Evolutionary conservation across 257 asterid genomes (phyloP), one percentile per base, ranked within the genome.

Genomic region (Verbascum thapsus): DNA sequence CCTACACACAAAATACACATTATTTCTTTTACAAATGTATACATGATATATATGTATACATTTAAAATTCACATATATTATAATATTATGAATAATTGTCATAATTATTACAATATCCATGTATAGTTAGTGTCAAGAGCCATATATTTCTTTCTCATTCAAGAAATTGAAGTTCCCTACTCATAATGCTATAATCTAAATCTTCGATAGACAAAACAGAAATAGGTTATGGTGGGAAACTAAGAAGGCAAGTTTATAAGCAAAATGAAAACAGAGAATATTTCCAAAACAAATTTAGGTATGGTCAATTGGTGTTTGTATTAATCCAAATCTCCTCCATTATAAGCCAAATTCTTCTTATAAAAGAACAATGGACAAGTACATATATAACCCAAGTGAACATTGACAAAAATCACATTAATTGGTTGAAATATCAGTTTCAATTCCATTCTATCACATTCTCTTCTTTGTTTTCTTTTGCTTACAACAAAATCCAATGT

Each of bases 371-470:
- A 39, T 9, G 44, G 10, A 39, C 44, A 8, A 2, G 7, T 39
- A 39, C 44, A 39, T 39, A 39, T 39, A 39, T 39, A 10, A 39
- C 44, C 10, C 44, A 8, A 35, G 6, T 40, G 52, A 51, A 65
- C 12, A 66, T 8, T 32, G 67, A 58, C 67, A 68, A 58, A 39
- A 30, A 20, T 37, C 67, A 58, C 66, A 59, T 37, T 54, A 10
- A 63, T 35, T 20, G 50, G 32, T 17, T 52, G 48, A 26, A 45
- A 43, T 13, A 30, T 39, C 45, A 15, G 23, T 55, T 22, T 54
- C 65, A 34, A 20, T 5, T 44, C 50, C 44, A n/a, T 55, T 17
- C 47, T 38, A 22, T 70, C 69, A 15, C 41, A 26, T 35, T 51
- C 9, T 51, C 52, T 68, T 40, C 45, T 68, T 67, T 10, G 43